These are phyloP conservation scores for Bjerkandera adusta DNA, from an alignment of 1,284 basidiomycete species.

Conservation along the genomic window DNA sequence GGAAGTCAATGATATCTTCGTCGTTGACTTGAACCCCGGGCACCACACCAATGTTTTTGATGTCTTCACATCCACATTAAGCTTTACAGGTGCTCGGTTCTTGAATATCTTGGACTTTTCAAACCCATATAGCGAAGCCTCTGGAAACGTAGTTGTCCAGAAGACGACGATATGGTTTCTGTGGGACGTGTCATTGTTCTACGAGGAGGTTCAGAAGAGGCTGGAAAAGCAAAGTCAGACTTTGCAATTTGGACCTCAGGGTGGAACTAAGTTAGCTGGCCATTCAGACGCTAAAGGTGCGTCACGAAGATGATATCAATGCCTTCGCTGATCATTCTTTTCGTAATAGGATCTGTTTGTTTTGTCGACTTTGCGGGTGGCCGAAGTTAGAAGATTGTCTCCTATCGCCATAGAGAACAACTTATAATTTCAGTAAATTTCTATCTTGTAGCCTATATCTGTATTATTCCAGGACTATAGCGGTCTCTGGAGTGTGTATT, in stretches of 20 bases:
- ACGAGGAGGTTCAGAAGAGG: not conserved
- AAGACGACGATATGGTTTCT: slow-evolving; percentile 11
- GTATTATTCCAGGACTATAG: no score
- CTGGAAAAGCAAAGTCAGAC: not conserved
- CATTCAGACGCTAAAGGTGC: no score
- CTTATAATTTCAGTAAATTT: no score
- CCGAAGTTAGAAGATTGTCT: no score
- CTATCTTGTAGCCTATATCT: no score
- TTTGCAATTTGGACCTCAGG: not conserved
- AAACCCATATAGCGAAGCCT: not conserved
- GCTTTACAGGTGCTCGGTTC: not conserved
- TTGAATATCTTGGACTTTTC: slow-evolving; percentile 8
- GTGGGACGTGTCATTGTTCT: slow-evolving; percentile 6
- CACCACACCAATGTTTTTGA: not conserved
- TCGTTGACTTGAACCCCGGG: slow-evolving; percentile 9
- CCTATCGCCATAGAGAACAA: no score
- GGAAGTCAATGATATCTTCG: slow-evolving; percentile 11
- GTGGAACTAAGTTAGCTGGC: not conserved
- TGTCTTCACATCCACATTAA: not conserved
- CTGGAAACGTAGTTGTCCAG: slow-evolving; percentile 5
- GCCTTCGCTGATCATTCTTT: no score
- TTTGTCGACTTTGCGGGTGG: no score
- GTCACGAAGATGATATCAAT: no score
- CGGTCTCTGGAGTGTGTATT: no score
- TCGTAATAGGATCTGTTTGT: no score